Evolutionary conservation across 257 asterid species (phyloP), one percentile per base, ranked within the genome.

Genomic region (Nicotiana tabacum): DNA sequence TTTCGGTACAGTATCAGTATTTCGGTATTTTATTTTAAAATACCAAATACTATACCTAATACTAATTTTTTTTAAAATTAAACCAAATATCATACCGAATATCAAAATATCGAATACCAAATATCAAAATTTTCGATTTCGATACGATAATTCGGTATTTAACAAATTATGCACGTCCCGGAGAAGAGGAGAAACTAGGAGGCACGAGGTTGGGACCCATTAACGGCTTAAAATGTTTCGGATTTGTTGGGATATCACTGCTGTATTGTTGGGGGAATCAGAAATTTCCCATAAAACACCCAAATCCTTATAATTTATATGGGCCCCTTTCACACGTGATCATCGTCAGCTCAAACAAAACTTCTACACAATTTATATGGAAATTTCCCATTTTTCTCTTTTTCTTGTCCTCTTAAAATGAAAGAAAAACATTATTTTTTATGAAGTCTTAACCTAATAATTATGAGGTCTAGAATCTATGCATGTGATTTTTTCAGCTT

Each of bases 181-280:
- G 24, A 21, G 24, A 21, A 77, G 30, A 46, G 58, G 32, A 27
- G 24, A 43, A 32, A 77, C 68, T 37, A 30, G 65, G 62, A n/a
- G 57, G 33, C 84, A 82, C 66, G 67, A 39, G 66, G 60, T 27
- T 58, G 90, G 90, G 84, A 57, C 92, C 93, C 90, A 74, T 82
- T 61, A 90, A 89, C 90, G 91, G 89, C 92, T 87, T 82, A 66
- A 87, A 83, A 85, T 57, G 82, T 84, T 69, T 82, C 82, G 84
- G 82, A 83, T 87, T 86, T 78, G 60, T 77, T 32, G 85, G 87
- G 83, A 77, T 84, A 85, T 85, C 58, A 84, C 83, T 67, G 84
- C 81, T 76, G 84, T 81, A 82, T 77, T 58, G 57, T 43, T 21
- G 15, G 69, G 81, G 83, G 88, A 86, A 87, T 88, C 89, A 83